A percentile compares a stretch with the other conserved stretches of the same genome.
These are phyloP conservation scores for Harringtonia aguacate DNA, from an alignment of 2,329 filamentous ascomycete species.

Conservation along the genomic window DNA sequence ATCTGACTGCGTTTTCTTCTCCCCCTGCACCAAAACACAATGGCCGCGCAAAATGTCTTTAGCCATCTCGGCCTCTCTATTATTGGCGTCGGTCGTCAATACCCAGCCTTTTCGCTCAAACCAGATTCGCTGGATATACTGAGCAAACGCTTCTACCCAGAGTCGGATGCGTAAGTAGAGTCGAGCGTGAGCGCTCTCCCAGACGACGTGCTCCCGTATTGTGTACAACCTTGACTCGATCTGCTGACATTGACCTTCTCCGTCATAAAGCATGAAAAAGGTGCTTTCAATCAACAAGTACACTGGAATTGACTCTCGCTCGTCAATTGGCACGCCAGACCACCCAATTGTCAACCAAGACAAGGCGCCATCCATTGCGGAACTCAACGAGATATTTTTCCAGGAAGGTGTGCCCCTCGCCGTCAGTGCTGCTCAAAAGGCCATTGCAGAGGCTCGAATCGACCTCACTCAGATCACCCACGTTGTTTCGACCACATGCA, in stretches of 20 bases:
- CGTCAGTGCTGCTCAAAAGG: conserved; percentile 42
- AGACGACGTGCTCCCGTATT: too few relatives aligned
- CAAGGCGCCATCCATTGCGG: conserved; percentile 39
- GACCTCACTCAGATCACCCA: conserved; percentile 48
- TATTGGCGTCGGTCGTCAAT: conserved; percentile 46
- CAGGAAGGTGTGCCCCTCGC: conserved; percentile 48
- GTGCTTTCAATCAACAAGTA: conserved; percentile 52
- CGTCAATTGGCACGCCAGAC: conserved; percentile 49
- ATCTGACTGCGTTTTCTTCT: neutral
- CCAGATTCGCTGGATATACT: conserved; percentile 40
- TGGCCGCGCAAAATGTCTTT: conserved; percentile 31
- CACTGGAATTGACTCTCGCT: conserved; percentile 53
- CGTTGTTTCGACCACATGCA: conserved; percentile 57
- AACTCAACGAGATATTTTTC: conserved; percentile 45
- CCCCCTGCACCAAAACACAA: conserved; percentile 12
- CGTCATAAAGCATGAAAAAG: conserved; percentile 43
- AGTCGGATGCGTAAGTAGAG: conserved; percentile 49
- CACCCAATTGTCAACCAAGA: conserved; percentile 51
- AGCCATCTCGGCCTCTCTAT: conserved; percentile 49
- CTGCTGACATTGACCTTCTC: conserved; percentile 1
- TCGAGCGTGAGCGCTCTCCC: too few relatives aligned
- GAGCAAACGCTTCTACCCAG: conserved; percentile 45
- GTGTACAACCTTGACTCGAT: too few relatives aligned
- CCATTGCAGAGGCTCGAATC: conserved; percentile 42
- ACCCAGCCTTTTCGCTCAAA: conserved; percentile 45